These are phyloP conservation scores for Pythium coloratum DNA, from an alignment of 352 stramenopile genomes.

Conservation along the genomic window DNA sequence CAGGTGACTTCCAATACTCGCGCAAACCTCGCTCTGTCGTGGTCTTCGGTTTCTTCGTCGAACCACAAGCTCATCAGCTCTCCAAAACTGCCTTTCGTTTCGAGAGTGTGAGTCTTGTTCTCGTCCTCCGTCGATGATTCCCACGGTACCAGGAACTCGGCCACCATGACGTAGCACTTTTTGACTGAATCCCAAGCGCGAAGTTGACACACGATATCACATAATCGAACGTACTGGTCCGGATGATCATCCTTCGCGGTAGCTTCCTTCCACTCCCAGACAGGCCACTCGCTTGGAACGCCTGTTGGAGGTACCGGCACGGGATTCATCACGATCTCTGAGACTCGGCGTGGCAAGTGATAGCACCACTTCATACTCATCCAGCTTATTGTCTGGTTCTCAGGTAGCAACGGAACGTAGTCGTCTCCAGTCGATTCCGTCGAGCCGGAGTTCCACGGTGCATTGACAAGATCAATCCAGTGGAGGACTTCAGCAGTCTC, in stretches of 20 bases:
- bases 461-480: conserved; percentile 62
- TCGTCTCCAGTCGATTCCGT: conserved; percentile 15
- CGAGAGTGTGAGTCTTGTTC: conserved; percentile 27
- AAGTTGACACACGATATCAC: conserved; percentile 74
- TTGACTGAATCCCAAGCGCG: conserved; percentile 65
- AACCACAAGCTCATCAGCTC: conserved; percentile 75
- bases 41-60: conserved; percentile 55
- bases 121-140: conserved; percentile 28
- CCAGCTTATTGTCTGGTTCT: conserved; percentile 64
- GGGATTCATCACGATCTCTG: conserved; percentile 47
- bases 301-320: conserved; percentile 64
- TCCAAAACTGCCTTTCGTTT: conserved; percentile 56
- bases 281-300: conserved; percentile 61
- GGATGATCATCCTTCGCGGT: conserved; percentile 5
- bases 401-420: conserved; percentile 15
- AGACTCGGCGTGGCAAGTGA: conserved; percentile 59
- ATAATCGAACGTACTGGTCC: conserved; percentile 35
- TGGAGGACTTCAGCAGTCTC: conserved; percentile 27
- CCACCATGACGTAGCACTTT: conserved; percentile 47
- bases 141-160: conserved; percentile 79
- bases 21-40: conserved; percentile 34
- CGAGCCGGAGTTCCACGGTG: conserved; percentile 39
- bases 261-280: conserved; percentile 42
- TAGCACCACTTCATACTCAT: conserved; percentile 85
- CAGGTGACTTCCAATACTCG: conserved; percentile 29